Base-by-base conservation (phyloP, 139 green algal species). In the Tetradesmus lagerheimii region DNA sequence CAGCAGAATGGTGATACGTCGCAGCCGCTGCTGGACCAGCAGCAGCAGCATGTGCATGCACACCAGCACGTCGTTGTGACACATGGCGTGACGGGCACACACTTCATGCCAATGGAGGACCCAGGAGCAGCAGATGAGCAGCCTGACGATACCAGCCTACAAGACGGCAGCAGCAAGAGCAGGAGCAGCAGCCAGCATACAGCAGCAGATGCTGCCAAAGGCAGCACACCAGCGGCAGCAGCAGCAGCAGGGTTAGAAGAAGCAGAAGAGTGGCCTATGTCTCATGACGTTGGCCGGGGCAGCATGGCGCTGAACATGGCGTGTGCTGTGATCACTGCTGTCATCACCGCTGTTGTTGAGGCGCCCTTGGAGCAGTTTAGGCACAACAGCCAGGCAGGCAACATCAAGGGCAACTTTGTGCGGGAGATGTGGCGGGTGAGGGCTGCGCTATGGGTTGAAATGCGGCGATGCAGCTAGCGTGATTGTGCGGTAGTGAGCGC, bases 301-400 rank as follows among this genome's bases (percentile, higher is more conserved):
- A 83, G 74, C 75, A 31, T 83, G 34, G 35, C 53, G 11, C 31
- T 79, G 31, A 88, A 78, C 35, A 35, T 83, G 31, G 31, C 31
- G 18, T 35, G 77, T 37, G 80, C 88, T 31, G 80, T 88, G n/a
- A 75, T 88, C 18, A 74, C 88, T 15, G 88, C 88, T 14, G 80
- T 66, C 15, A 35, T 81, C 11, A 91, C 88, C 34, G 88, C 88
- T 23, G 12, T 91, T 34, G 71, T 91, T 18, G 88, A 91, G 80
- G 80, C 80, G 8, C 94, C 94, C 6, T 75, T 95, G 50, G 94
- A 96, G 77, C 80, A 91, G 76, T 94, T 94, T 83, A 91, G 93
- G 85, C 90, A 95, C 57, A 90, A 88, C 64, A 86, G 76, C 41
- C 88, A 96, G 89, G 92, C 94, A 20, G 93, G 93, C 20, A 41